phyloP scores from a whole-genome alignment of 495 filamentous ascomycete genomes.

The Chaetomium tenue region DNA sequence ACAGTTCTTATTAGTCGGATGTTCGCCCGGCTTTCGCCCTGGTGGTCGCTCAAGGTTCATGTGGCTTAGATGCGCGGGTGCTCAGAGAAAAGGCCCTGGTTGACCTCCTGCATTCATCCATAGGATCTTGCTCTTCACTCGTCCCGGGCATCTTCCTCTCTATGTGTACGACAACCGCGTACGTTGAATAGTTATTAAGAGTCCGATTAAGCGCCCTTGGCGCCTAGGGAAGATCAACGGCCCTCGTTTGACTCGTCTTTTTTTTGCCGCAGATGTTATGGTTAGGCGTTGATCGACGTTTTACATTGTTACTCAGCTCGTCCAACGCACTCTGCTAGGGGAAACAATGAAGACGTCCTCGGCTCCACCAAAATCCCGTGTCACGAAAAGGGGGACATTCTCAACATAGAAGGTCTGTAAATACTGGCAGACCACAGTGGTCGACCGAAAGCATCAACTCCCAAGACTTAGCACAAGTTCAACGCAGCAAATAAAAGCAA shows the following conservation, averaged over 20 bases:
- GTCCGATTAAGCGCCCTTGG: background rate
- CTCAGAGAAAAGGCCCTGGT: background rate
- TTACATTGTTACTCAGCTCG: background rate
- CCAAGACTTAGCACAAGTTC: conserved; percentile 1
- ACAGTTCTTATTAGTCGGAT: background rate
- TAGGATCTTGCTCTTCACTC: background rate
- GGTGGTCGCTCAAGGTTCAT: too few relatives aligned
- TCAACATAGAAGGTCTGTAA: background rate
- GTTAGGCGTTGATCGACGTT: background rate
- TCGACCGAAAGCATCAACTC: background rate
- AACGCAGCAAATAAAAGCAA: background rate
- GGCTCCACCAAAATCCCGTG: background rate
- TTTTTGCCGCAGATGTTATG: background rate
- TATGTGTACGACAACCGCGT: background rate
- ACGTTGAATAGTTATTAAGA: background rate
- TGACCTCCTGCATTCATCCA: conserved; percentile 1
- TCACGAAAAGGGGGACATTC: background rate
- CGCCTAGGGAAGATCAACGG: background rate
- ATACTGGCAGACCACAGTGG: background rate
- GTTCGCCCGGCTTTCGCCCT: background rate
- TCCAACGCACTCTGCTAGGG: background rate
- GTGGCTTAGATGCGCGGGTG: too few relatives aligned
- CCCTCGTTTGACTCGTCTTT: background rate
- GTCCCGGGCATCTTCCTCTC: background rate
- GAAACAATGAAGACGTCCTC: conserved; percentile 1